Conservation (phyloP, 192 early-diverging fungal genomes). For the Polychytrium aggregatum region DNA sequence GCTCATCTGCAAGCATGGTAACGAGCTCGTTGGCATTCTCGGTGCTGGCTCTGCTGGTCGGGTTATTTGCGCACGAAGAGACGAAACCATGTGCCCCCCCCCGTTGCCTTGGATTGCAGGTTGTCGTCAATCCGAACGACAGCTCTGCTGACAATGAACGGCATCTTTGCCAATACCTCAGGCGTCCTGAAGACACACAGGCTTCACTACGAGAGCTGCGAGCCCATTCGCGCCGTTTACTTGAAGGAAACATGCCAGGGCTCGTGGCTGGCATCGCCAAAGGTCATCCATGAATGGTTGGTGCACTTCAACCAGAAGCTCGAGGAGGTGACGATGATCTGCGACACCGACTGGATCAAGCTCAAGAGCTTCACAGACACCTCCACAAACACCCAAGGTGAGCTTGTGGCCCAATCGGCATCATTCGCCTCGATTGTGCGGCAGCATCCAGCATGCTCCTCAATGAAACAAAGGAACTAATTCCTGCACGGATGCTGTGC, state of each 20-base stretch:
- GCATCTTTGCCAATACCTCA: too few species aligned
- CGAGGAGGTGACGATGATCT: constrained; percentile 23
- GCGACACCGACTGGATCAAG: constrained; percentile 6
- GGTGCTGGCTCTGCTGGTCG: too few species aligned
- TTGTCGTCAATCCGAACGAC: too few species aligned
- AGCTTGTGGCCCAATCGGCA: background rate
- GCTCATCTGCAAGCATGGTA: constrained; percentile 25
- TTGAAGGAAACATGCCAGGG: constrained; percentile 13
- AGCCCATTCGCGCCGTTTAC: constrained; percentile 18
- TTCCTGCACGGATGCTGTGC: constrained; percentile 1
- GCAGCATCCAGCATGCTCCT: background rate
- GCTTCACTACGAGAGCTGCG: constrained; percentile 21
- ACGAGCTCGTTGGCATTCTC: too few species aligned
- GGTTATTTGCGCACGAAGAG: too few species aligned
- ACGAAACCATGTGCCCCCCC: too few species aligned
- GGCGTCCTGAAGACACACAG: constrained; percentile 29
- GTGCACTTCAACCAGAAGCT: constrained; percentile 14
- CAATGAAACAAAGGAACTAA: background rate
- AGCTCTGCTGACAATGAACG: too few species aligned
- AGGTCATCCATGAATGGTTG: constrained; percentile 30
- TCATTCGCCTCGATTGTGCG: constrained; percentile 1
- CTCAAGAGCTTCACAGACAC: constrained; percentile 13
- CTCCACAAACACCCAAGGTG: background rate
- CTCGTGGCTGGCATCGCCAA: constrained; percentile 16
- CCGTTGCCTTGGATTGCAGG: too few species aligned